phyloP scores from a whole-genome alignment of 1,284 basidiomycete genomes.

The Cryptococcus amylolentus region DNA sequence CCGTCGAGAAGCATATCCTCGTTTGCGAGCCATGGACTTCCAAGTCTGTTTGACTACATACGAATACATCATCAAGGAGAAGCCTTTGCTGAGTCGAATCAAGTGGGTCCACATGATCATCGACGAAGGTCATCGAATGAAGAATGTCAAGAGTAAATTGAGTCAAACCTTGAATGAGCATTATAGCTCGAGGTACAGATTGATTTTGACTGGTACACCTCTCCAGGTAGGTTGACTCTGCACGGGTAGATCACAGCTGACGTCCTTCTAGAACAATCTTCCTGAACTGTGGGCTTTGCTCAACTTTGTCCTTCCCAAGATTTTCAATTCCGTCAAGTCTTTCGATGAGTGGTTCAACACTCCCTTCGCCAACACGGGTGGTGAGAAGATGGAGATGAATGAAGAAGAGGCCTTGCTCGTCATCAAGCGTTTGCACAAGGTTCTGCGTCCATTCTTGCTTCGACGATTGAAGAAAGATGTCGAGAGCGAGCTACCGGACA shows the following conservation, averaged over 20 bases:
- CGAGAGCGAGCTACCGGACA: constrained; percentile 94
- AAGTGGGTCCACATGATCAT: constrained; percentile 99
- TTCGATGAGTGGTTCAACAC: constrained; percentile 99
- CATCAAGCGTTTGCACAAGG: constrained; percentile 97
- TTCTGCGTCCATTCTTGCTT: constrained; percentile 87
- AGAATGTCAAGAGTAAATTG: constrained; percentile 96
- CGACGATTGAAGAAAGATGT: constrained; percentile 98
- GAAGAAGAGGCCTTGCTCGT: constrained; percentile 99
- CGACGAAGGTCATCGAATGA: constrained; percentile 99
- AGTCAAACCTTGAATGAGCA: constrained; percentile 87
- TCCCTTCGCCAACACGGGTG: constrained; percentile 95
- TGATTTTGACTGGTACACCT: constrained; percentile 96
- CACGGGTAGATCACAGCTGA: constrained; percentile 3
- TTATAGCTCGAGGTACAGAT: constrained; percentile 88
- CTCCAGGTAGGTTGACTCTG: constrained; percentile 60
- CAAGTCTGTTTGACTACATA: constrained; percentile 97
- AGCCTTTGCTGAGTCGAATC: constrained; percentile 80
- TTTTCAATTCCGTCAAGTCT: constrained; percentile 99
- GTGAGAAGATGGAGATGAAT: constrained; percentile 97
- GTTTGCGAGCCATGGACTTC: constrained; percentile 61
- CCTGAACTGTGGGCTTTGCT: constrained; percentile 97
- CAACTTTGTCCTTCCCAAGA: constrained; percentile 96
- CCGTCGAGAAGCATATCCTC: constrained; percentile 43
- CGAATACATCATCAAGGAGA: constrained; percentile 99
- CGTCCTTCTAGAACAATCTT: constrained; percentile 71